Evolutionary conservation across 352 stramenopile genomes (phyloP).

Genomic region (Pythium volutum): DNA sequence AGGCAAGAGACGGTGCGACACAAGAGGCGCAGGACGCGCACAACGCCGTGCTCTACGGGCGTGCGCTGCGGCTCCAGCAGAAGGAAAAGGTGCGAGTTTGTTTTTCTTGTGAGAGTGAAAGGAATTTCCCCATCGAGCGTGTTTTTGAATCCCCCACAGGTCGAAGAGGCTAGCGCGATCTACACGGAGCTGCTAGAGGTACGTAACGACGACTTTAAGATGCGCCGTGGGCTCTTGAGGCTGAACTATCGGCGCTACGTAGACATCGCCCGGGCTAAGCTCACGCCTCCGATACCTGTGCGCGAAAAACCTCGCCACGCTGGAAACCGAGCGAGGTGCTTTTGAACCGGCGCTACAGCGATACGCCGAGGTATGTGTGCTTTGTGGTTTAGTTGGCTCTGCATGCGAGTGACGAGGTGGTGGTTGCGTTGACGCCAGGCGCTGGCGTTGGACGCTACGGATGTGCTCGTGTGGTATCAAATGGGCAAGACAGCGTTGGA

Average conservation of each 20-base stretch:
- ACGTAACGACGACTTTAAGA: neutral
- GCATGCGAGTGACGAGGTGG: neutral
- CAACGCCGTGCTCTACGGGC: conserved; percentile 55
- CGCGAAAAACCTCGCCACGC: conserved; percentile 61
- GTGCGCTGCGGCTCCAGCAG: conserved; percentile 66
- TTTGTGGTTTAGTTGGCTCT: neutral
- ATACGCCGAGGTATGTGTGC: conserved; percentile 36
- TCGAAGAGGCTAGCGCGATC: conserved; percentile 30
- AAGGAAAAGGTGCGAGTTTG: conserved; percentile 31
- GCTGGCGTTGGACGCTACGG: conserved; percentile 54
- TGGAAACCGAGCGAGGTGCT: conserved; percentile 42
- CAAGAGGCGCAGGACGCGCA: conserved; percentile 71
- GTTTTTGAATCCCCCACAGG: too few species aligned
- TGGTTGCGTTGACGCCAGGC: conserved; percentile 25
- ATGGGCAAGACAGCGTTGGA: conserved; percentile 57
- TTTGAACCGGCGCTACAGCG: conserved; percentile 43
- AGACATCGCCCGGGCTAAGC: conserved; percentile 32
- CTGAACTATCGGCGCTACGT: neutral
- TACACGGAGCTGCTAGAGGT: conserved; percentile 31
- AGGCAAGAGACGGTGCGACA: conserved; percentile 29
- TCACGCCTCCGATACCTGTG: conserved; percentile 62
- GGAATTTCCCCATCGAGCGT: too few species aligned
- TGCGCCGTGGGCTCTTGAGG: neutral
- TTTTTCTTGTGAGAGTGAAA: too few species aligned
- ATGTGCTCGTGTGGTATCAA: conserved; percentile 77